phyloP scores from a whole-genome alignment of 2,329 filamentous ascomycete species.

The Herpotrichia juniperi region DNA sequence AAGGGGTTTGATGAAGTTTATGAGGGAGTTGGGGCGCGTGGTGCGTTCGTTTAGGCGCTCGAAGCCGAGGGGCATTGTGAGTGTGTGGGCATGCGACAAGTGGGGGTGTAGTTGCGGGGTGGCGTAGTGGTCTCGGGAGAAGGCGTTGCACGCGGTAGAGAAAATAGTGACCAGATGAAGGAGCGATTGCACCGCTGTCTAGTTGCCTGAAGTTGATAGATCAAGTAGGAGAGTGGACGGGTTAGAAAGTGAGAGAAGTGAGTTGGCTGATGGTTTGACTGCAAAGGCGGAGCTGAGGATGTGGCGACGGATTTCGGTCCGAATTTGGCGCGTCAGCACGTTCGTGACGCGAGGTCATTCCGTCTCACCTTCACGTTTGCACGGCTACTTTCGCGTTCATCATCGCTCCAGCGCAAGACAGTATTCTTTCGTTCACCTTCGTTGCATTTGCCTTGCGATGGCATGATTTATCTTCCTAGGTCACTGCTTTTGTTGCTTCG shows the following conservation, averaged over 20 bases:
- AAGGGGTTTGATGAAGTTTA: slow-evolving; percentile 85
- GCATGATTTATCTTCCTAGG: too few species aligned
- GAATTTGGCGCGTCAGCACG: slow-evolving; percentile 10
- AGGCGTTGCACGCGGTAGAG: not conserved
- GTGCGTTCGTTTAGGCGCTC: slow-evolving; percentile 77
- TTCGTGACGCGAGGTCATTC: slow-evolving; percentile 14
- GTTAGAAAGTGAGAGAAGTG: not conserved
- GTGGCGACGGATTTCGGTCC: not conserved
- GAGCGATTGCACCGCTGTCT: not conserved
- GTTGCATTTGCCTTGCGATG: too few species aligned
- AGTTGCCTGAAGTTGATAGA: not conserved
- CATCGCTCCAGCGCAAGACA: too few species aligned
- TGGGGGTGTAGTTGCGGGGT: not conserved
- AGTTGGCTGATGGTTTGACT: not conserved
- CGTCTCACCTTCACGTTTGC: too few species aligned
- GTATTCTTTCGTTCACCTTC: too few species aligned
- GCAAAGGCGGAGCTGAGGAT: not conserved
- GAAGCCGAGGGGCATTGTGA: slow-evolving; percentile 75
- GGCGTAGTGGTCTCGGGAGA: not conserved
- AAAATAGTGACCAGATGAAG: not conserved
- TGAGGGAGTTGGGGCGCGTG: slow-evolving; percentile 75
- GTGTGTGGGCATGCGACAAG: slow-evolving; percentile 3
- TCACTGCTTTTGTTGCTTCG: too few species aligned
- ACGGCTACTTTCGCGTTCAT: too few species aligned
- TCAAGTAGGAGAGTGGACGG: not conserved